Evolutionary conservation across 2,329 filamentous ascomycete genomes (phyloP), one percentile per base, ranked within the genome.

Genomic region (Pseudogymnoascus sp.): DNA sequence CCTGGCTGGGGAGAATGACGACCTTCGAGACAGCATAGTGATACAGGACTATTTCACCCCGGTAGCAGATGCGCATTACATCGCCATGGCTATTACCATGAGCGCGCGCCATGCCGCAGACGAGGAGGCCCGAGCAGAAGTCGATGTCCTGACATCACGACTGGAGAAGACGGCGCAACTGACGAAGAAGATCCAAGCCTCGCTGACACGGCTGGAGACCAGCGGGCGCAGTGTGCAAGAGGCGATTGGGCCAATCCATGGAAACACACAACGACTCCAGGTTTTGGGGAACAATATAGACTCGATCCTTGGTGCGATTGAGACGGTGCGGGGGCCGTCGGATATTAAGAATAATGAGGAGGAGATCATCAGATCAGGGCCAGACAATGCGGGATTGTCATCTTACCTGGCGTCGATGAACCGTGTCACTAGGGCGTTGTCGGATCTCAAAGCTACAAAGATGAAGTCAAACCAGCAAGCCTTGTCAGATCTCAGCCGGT

Each of bases 161-260:
- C 85, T 98, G 66, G 91, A 96, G 70, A 98, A 96, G 82, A 96
- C 96, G 69, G 89, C 92, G 65, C 86, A 91, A 72, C 83, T 98
- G 74, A 96, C 92, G 33, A 96, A 95, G 79, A 96, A 96, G 80
- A 97, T 99, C 63, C 90, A 96, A 76, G 89, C 90, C 28, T 96
- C 91, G 61, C 82, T 97, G 68, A 84, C 86, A 38, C 85, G 93
- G 63, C 81, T 99, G 35, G 92, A 98, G 70, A 86, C 88, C 38
- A 96, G 91, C 61, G 95, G 93, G 16, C 91, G 92, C 77, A 93
- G 89, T 65, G 92, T 98, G 19, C 89, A 91, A 71, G 91, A 96
- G 72, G 93, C 96, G 10, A 92, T 96, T 63, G 91, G 91, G 0
- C 95, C 95, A 7, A 88, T 99, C 43, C 96, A 93, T 73, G 90